Conservation (phyloP, 2,329 filamentous ascomycete genomes). For the Fonsecaea monophora region DNA sequence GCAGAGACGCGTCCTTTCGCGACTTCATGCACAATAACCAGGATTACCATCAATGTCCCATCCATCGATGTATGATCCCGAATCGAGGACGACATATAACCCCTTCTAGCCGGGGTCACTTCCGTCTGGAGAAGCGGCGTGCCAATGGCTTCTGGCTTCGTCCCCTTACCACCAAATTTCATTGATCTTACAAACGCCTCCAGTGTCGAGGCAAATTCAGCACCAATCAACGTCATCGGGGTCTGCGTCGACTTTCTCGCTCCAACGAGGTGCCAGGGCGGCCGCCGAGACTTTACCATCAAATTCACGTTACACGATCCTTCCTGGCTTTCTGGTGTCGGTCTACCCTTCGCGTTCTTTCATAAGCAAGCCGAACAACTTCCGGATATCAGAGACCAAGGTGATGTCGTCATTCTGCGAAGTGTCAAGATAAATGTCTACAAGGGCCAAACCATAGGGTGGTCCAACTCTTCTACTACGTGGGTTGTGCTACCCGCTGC, state of each 20-base stretch:
- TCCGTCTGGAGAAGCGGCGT: neutral
- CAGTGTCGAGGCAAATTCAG: neutral
- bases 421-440: conserved; percentile 55
- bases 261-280: conserved; percentile 58
- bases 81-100: neutral
- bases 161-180: conserved; percentile 51
- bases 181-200: conserved; percentile 50
- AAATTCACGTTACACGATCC: conserved; percentile 67
- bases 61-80: neutral
- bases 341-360: conserved; percentile 67
- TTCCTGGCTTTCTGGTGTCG: conserved; percentile 55
- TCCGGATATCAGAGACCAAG: conserved; percentile 55
- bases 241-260: conserved; percentile 70
- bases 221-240: conserved; percentile 63
- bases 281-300: conserved; percentile 64
- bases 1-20: conserved; percentile 6
- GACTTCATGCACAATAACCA: neutral
- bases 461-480: conserved; percentile 22
- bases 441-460: conserved; percentile 19
- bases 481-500: conserved; percentile 33
- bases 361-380: conserved; percentile 51
- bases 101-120: neutral
- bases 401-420: conserved; percentile 71
- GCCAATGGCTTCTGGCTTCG: conserved; percentile 8
- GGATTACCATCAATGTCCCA: neutral